Conservation (phyloP, 2,329 filamentous ascomycete genomes). For the Sarocladium strictum region DNA sequence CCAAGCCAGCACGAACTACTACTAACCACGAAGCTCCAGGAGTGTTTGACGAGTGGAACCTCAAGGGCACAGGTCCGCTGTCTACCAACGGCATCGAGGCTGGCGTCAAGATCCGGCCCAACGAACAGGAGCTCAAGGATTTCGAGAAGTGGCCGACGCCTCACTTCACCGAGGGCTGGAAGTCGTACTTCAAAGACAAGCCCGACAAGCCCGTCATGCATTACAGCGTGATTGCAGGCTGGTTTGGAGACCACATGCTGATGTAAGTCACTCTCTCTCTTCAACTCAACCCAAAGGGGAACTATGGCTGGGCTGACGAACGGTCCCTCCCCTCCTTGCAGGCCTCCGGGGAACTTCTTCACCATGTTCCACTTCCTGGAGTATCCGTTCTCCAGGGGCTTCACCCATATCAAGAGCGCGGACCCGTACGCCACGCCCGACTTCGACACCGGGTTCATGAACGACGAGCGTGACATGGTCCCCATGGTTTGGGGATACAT, state of each 20-base stretch:
- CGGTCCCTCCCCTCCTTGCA: conserved; percentile 29
- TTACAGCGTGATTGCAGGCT: conserved; percentile 69
- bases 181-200: conserved; percentile 78
- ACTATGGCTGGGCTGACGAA: not conserved
- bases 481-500: conserved; percentile 83
- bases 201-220: conserved; percentile 86
- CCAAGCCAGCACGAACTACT: conserved; percentile 8
- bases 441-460: conserved; percentile 81
- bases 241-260: conserved; percentile 56
- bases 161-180: conserved; percentile 70
- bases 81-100: conserved; percentile 76
- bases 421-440: conserved; percentile 70
- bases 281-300: conserved; percentile 30
- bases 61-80: conserved; percentile 71
- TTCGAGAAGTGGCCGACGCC: conserved; percentile 70
- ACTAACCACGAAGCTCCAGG: conserved; percentile 23
- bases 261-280: conserved; percentile 34
- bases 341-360: conserved; percentile 74
- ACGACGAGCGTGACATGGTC: conserved; percentile 77
- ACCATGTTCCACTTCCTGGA: conserved; percentile 80
- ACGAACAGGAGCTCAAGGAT: conserved; percentile 57
- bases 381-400: conserved; percentile 70
- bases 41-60: conserved; percentile 71
- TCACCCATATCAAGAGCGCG: conserved; percentile 63
- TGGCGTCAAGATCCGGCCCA: conserved; percentile 72